Conservation (phyloP, 208 protist species). For the Acanthamoeba castellanii region DNA sequence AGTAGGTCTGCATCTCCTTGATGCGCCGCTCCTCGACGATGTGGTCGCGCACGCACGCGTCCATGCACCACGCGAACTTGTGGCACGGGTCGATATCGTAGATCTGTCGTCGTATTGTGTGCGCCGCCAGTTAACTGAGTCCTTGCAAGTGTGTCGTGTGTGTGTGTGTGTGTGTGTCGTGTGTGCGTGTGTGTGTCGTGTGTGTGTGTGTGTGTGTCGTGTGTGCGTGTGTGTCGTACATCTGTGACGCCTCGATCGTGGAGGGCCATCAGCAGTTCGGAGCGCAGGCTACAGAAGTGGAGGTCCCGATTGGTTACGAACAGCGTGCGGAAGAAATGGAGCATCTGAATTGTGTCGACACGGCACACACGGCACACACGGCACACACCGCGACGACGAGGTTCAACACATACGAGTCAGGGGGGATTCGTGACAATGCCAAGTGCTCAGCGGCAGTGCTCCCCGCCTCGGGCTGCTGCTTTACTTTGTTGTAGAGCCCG, state of each 20-base stretch:
- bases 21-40: slow-evolving; percentile 60
- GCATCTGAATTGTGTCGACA: not conserved
- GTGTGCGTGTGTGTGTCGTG: not conserved
- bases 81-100: slow-evolving; percentile 70
- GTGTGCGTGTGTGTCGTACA: not conserved
- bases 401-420: not conserved
- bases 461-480: not conserved
- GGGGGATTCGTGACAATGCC: not conserved
- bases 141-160: not conserved
- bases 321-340: slow-evolving; percentile 39
- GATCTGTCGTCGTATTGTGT: slow-evolving; percentile 40
- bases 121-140: not conserved
- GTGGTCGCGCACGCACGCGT: slow-evolving; percentile 79
- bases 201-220: not conserved
- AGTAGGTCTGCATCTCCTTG: slow-evolving; percentile 77
- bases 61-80: slow-evolving; percentile 80
- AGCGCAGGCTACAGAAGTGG: slow-evolving; percentile 74
- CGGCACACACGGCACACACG: not conserved
- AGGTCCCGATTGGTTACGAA: slow-evolving; percentile 44
- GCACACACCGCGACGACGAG: too few species aligned
- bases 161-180: not conserved
- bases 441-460: too few species aligned
- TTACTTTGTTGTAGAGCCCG: slow-evolving; percentile 62
- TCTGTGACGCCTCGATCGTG: slow-evolving; percentile 74
- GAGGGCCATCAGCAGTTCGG: slow-evolving; percentile 77